phyloP scores from a whole-genome alignment of 805 yeast genomes.

The Spathaspora arborariae region DNA sequence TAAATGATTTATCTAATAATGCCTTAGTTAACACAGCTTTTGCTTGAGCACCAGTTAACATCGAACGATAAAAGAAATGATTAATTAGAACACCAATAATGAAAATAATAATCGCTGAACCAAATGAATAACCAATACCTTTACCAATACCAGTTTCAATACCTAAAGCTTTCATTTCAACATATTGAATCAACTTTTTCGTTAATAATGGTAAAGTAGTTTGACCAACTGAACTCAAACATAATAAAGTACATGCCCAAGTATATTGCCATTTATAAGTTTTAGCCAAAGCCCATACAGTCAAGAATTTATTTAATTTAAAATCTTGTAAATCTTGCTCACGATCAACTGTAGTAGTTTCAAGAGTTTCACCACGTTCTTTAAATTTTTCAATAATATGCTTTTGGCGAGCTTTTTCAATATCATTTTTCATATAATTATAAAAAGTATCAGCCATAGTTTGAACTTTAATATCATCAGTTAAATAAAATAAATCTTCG shows the following conservation, averaged over 20 bases:
- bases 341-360: slow-evolving; percentile 16
- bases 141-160: slow-evolving; percentile 21
- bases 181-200: slow-evolving; percentile 34
- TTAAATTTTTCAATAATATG: slow-evolving; percentile 23
- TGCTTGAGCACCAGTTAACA: slow-evolving; percentile 64
- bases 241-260: slow-evolving; percentile 27
- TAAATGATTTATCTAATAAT: slow-evolving; percentile 64
- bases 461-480: slow-evolving; percentile 33
- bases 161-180: slow-evolving; percentile 24
- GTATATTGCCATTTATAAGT: slow-evolving; percentile 30
- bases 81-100: slow-evolving; percentile 41
- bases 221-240: slow-evolving; percentile 21
- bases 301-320: slow-evolving; percentile 19
- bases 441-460: slow-evolving; percentile 26
- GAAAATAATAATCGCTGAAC: slow-evolving; percentile 28
- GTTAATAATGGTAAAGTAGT: slow-evolving; percentile 34
- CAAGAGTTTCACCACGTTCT: slow-evolving; percentile 22
- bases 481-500: slow-evolving; percentile 49
- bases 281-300: slow-evolving; percentile 20
- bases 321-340: slow-evolving; percentile 31
- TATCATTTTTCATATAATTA: slow-evolving; percentile 15
- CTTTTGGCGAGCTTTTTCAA: slow-evolving; percentile 19
- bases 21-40: slow-evolving; percentile 71
- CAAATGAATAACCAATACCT: slow-evolving; percentile 42
- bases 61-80: slow-evolving; percentile 59